Evolutionary conservation across 1,284 basidiomycete species (phyloP).

Genomic region (Trametes versicolor): DNA sequence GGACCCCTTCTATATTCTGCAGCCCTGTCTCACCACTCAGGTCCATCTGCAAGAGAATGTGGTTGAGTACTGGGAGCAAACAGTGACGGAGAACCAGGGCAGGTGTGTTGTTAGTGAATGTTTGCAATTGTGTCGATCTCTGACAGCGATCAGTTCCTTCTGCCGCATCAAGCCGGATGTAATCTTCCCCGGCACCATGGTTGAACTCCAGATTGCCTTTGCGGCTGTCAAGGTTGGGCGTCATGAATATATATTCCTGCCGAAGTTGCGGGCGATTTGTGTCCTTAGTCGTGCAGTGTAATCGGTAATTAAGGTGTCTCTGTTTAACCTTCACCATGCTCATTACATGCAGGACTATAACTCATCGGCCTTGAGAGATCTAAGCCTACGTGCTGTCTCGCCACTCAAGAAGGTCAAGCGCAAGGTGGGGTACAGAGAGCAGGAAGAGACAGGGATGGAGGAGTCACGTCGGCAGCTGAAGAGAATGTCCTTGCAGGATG

Average conservation of each 20-base stretch:
- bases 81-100: neutral
- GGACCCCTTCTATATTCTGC: neutral
- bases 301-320: neutral
- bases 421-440: neutral
- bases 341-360: neutral
- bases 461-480: neutral
- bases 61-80: too few relatives aligned
- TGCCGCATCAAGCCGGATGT: neutral
- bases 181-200: neutral
- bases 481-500: neutral
- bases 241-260: neutral
- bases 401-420: conserved; percentile 4
- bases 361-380: neutral
- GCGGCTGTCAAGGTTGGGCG: neutral
- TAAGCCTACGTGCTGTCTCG: neutral
- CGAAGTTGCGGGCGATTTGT: neutral
- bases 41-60: neutral
- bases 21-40: neutral
- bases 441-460: neutral
- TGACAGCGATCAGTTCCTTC: neutral
- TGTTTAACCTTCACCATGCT: too few relatives aligned
- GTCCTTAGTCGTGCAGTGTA: neutral
- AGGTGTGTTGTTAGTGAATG: neutral
- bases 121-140: neutral
- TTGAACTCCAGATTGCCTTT: neutral